Base-by-base conservation (phyloP, 257 asterid genomes). In the Rauvolfia tetraphylla region DNA sequence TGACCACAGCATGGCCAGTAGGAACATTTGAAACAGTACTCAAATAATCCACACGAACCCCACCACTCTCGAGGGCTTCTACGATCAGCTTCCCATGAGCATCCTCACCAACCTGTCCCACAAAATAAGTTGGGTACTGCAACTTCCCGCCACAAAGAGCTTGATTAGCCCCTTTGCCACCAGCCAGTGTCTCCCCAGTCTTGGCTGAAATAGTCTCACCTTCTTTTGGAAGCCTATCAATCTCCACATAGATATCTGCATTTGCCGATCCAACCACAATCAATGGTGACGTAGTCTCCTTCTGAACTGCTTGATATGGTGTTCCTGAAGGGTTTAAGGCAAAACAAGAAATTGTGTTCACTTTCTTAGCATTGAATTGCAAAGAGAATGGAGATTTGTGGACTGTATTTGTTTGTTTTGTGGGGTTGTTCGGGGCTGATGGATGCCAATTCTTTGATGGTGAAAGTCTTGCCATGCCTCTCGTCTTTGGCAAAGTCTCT, bases 201-300 rank as follows among this genome's bases (percentile, higher is more conserved):
- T 84, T 89, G 62, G 99, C 99, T 6, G 97, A 88, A 2, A 95
- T 73, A 8, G 98, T 95, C 83, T 95, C 98, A 3, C 98, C 98
- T 86, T 90, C 92, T 69, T 83, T 81, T 2, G 96, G 99, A 13
- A 95, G 81, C 68, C 99, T 84, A 27, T 92, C 97, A 61, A 95
- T 91, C 81, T 95, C 98, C 20, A 95, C 97, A 68, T 91, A 95
- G 13, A 95, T 90, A 71, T 95, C 96, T 3, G 98, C 98, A 81
- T 92, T 92, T 83, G 99, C 99, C 41, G 99, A 95, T 74, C 99
- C 99, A 76, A 95, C 99, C 76, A 92, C 97, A 11, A 92, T 90
- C 4, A 95, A 81, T 22, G 98, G 99, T 17, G 97, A 92, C 0
- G 66, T 12, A 10, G 54, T 23, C 63, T 75, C 81, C 14, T 73